Evolutionary conservation across 345 rosid species (phyloP), one percentile per base, ranked within the genome.

Genomic region (Salix purpurea): DNA sequence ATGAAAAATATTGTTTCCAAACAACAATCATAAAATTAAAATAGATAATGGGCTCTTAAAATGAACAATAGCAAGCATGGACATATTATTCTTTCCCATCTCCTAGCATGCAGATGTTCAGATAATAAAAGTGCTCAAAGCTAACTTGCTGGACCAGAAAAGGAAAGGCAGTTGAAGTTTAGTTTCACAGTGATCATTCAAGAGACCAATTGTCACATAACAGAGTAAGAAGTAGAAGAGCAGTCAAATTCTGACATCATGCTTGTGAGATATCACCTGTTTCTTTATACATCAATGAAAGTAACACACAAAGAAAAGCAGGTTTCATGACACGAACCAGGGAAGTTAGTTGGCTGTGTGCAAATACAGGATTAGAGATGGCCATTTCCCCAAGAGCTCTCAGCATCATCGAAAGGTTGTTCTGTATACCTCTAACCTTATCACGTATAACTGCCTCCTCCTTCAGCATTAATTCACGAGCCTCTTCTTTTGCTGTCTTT

Each of bases 401-500:
- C 52, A 96, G 97, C 88, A 90, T 85, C 85, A 88, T 74, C 50
- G 96, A 89, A 66, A 96, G 86, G 80, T 84, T 91, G 61, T 76
- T 84, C 70, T 96, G 93, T 83, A 93, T 87, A 70, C 56, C 81
- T 60, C 37, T 74, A 78, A 96, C 96, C 66, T 84, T 88, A 84
- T 87, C 89, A 52, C 99, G 96, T 76, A 83, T 79, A 14, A 87
- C 82, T 64, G 91, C 91, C 89, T 96, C 99, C 84, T 93, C 99
- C 85, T 83, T 89, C 70, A 96, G 98, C 91, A 96, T 76, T 81
- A 90, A 76, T 76, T 93, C 97, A 11, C 97, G 93, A 64, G 96
- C 99, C 84, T 93, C 99, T 85, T 93, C 98, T 82, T 96, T 96
- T 67, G 97, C 90, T 7, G 93, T 91, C 88, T 89, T 96, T 73